Evolutionary conservation across 805 yeast species (phyloP).

Genomic region (Starmerella gropengiesseri): DNA sequence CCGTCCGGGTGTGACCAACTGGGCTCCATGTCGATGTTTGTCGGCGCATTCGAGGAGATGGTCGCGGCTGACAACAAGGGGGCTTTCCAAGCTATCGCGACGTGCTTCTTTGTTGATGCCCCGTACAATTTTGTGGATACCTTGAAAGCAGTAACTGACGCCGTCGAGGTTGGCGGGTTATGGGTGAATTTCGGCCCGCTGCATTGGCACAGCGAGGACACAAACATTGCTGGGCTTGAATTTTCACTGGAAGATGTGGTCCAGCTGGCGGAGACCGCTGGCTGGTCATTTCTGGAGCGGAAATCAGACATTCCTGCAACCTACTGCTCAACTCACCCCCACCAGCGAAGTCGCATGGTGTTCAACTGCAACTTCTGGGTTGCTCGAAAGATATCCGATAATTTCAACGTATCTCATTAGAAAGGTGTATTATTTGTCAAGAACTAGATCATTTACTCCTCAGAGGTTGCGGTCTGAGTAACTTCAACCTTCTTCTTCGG

Average conservation of each 20-base stretch:
- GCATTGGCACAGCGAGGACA: slow-evolving; percentile 59
- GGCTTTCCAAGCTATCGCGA: slow-evolving; percentile 31
- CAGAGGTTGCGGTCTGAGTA: not conserved
- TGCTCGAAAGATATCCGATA: slow-evolving; percentile 32
- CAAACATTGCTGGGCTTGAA: slow-evolving; percentile 36
- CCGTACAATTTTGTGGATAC: slow-evolving; percentile 76
- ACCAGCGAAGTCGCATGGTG: slow-evolving; percentile 42
- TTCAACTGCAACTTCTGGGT: slow-evolving; percentile 66
- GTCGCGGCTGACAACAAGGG: slow-evolving; percentile 39
- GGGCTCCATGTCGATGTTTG: slow-evolving; percentile 50
- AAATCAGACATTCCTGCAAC: slow-evolving; percentile 38
- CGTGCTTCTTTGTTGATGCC: slow-evolving; percentile 77
- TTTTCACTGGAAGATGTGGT: slow-evolving; percentile 46
- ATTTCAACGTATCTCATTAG: no score
- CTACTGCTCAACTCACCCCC: slow-evolving; percentile 41
- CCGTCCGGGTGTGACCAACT: slow-evolving; percentile 19
- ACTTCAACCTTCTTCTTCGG: not conserved
- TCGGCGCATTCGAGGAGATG: slow-evolving; percentile 58
- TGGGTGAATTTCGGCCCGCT: slow-evolving; percentile 79
- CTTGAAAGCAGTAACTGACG: slow-evolving; percentile 46
- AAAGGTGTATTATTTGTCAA: no score
- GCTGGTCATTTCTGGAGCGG: slow-evolving; percentile 41
- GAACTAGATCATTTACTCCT: no score
- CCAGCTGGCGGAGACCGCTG: slow-evolving; percentile 36
- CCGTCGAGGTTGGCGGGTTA: slow-evolving; percentile 39